A percentile compares a stretch with the other conserved stretches of the same genome.
phyloP scores from a whole-genome alignment of 73 alveolate genomes.

The Paramecium sexaurelia region DNA sequence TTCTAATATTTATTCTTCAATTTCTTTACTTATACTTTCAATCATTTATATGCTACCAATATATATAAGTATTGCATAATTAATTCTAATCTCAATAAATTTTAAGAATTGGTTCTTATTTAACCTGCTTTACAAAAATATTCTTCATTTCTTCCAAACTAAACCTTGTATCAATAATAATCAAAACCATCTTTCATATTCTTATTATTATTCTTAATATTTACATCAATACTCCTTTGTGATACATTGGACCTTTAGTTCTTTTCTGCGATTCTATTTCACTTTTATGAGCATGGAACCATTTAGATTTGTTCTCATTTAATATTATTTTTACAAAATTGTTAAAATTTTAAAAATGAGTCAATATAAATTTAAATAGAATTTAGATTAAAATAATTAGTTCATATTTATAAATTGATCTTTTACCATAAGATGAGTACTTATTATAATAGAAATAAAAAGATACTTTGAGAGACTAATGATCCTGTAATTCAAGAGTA shows the following conservation, averaged over 20 bases:
- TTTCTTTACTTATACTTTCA: conserved; percentile 77
- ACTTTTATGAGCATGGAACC: background rate
- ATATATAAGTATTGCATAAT: conserved; percentile 78
- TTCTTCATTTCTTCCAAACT: conserved; percentile 69
- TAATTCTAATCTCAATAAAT: conserved; percentile 70
- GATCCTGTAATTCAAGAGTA: too few species aligned
- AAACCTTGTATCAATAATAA: background rate
- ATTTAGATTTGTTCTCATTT: background rate
- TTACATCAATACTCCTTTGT: conserved; percentile 77
- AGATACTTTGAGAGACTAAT: too few species aligned
- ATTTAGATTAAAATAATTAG: too few species aligned
- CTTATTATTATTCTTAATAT: conserved; percentile 71
- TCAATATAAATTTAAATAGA: too few species aligned
- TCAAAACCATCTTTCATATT: conserved; percentile 34
- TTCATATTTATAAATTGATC: too few species aligned
- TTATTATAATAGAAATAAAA: too few species aligned
- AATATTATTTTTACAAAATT: background rate
- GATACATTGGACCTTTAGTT: conserved; percentile 70
- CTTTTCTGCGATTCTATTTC: background rate
- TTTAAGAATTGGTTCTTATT: conserved; percentile 81
- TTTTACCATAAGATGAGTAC: too few species aligned
- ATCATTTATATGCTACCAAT: conserved; percentile 75
- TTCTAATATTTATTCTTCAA: conserved; percentile 75
- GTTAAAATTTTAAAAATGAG: too few species aligned
- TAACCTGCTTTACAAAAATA: conserved; percentile 82